A percentile compares a stretch with the other conserved stretches of the same genome.
Conservation (phyloP, 1,284 basidiomycete species). For the Ustilago shanxiensis region DNA sequence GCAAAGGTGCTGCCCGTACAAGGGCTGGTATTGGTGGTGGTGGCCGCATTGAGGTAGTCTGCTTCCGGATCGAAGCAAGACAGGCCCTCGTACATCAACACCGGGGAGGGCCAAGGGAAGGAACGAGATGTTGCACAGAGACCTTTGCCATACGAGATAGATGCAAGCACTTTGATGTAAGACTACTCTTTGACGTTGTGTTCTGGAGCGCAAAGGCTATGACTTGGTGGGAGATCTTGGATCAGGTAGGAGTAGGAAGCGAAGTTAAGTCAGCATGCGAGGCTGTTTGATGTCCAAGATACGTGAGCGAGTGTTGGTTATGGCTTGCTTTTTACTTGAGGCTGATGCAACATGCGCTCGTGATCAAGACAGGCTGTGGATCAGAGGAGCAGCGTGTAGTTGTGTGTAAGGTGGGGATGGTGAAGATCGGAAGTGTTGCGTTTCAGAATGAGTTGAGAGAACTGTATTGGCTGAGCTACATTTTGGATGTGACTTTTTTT, state of each 20-base stretch:
- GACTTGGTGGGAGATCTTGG: not conserved
- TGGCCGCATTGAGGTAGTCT: constrained; percentile 37
- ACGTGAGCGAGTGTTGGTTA: not conserved
- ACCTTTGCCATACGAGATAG: constrained; percentile 17
- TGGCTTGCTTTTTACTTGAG: not conserved
- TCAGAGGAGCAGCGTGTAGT: not conserved
- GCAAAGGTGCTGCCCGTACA: constrained; percentile 15
- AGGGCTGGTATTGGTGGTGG: constrained; percentile 36
- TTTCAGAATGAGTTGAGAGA: not conserved
- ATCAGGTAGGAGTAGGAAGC: not conserved
- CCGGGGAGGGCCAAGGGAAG: constrained; percentile 11
- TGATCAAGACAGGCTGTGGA: too few relatives aligned
- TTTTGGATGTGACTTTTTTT: too few relatives aligned
- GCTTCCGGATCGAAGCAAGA: constrained; percentile 20
- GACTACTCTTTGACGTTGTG: not conserved
- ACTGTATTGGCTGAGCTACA: too few relatives aligned
- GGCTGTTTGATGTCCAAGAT: not conserved
- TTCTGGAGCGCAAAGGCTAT: not conserved
- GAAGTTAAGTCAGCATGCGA: not conserved
- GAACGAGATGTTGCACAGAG: not conserved
- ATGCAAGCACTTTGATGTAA: not conserved
- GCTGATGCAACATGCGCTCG: not conserved
- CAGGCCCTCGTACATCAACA: constrained; percentile 21
- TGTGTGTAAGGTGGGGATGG: not conserved
- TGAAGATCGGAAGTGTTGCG: not conserved